Conservation (phyloP, 208 protist genomes). For the Endotrypanum monterogeii region DNA sequence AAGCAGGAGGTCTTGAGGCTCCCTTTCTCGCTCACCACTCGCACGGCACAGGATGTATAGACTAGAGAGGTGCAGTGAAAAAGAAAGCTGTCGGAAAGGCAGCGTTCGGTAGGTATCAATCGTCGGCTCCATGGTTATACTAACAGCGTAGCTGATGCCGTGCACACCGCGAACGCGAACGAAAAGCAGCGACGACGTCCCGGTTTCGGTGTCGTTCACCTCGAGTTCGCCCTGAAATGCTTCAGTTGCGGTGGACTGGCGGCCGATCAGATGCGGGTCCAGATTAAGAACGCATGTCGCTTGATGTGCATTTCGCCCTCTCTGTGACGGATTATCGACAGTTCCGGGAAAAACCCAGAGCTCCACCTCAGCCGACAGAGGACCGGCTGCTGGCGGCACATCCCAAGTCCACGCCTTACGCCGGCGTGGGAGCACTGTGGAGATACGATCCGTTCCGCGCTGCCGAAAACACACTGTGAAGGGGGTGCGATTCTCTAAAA, state of each 20-base stretch:
- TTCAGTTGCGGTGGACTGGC: conserved; percentile 6
- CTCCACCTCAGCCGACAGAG: conserved; percentile 18
- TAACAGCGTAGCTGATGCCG: conserved; percentile 70
- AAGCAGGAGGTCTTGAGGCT: conserved; percentile 39
- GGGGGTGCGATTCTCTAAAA: conserved; percentile 76
- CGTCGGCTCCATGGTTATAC: conserved; percentile 64
- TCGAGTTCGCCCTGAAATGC: conserved; percentile 36
- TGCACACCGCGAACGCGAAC: conserved; percentile 70
- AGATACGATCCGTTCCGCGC: conserved; percentile 23
- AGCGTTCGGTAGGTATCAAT: conserved; percentile 64
- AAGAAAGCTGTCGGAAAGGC: conserved; percentile 66
- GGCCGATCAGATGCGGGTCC: conserved; percentile 41
- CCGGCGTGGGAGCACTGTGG: conserved; percentile 53
- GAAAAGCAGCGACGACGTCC: conserved; percentile 50
- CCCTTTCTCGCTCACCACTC: conserved; percentile 5
- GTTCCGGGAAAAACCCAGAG: conserved; percentile 14
- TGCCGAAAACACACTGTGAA: conserved; percentile 62
- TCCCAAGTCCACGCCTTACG: conserved; percentile 76
- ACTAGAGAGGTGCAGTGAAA: conserved; percentile 51
- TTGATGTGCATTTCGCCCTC: not conserved
- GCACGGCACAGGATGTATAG: conserved; percentile 50
- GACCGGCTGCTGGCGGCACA: conserved; percentile 3
- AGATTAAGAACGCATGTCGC: conserved; percentile 53
- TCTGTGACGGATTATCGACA: not conserved
- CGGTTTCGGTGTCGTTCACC: conserved; percentile 14